Base-by-base conservation (phyloP, 139 green algal genomes). In the Microglena sp. region DNA sequence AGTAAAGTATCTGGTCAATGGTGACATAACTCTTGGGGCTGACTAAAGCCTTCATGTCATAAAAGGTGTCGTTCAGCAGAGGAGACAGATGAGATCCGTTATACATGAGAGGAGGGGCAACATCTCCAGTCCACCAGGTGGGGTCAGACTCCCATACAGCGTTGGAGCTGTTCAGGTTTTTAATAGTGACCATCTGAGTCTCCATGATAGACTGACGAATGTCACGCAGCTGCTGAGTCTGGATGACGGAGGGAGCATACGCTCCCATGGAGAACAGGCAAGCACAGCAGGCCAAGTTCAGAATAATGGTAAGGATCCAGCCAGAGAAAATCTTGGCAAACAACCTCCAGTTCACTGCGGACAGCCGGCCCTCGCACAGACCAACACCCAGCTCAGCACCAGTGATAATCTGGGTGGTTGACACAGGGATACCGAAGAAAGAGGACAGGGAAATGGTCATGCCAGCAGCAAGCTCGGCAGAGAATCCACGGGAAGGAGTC, bases 401-500 rank as follows among this genome's bases (percentile, higher is more conserved):
- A 44, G 71, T 66, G 33, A 79, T 75, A 66, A 64, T 75, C 58
- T 84, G 78, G 0, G 78, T 82, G 21, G 78, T 82, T 8, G 78
- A 85, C 21, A 85, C 30, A 8, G 78, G 78, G 55, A 83, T 33
- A 24, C 79, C 79, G 55, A 70, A 70, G 2, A 46, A 53, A 3
- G 67, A 79, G 15, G 75, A 81, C 5, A 83, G 50, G 22, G 81
- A 64, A 54, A 90, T 70, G 5, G 78, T 77, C 24, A 84, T 4
- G 0, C 78, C 68, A 0, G 83, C 73, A 18, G 74, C 57, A 18
- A 89, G 45, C 71, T 92, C 85, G 33, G 81, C 80, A 57, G 53
- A 80, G 70, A 87, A 90, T 22, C 85, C 85, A 15, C 84, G 75
- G 1, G 75, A 79, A 54, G 77, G 75, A 1, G 79, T 82, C 33